A percentile compares a stretch with the other conserved stretches of the same genome.
phyloP scores from a whole-genome alignment of 75 land plant species.

The Sequoiadendron giganteum region DNA sequence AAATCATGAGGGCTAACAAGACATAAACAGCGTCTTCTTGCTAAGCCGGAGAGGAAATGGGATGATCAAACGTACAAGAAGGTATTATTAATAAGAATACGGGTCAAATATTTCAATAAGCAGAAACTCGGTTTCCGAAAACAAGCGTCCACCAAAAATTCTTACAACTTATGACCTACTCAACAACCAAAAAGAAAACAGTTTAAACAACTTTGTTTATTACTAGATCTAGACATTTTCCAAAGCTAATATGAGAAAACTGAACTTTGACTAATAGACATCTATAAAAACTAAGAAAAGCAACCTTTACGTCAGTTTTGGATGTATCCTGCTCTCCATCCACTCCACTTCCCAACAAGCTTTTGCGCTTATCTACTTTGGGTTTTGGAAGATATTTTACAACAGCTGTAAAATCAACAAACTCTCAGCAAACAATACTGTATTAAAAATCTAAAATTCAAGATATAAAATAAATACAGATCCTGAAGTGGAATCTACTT shows the following conservation, averaged over 20 bases:
- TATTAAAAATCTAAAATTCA: neutral
- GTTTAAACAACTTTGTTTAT: neutral
- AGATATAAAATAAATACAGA: conserved; percentile 11
- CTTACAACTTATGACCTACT: neutral
- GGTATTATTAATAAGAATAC: neutral
- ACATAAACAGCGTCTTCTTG: neutral
- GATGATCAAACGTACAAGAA: neutral
- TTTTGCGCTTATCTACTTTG: conserved; percentile 74
- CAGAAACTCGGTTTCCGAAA: neutral
- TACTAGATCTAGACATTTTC: neutral
- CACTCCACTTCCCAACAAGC: conserved; percentile 47
- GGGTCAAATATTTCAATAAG: too few species aligned
- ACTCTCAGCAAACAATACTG: neutral
- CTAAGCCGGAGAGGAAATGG: neutral
- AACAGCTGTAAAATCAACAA: conserved; percentile 51
- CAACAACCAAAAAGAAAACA: neutral
- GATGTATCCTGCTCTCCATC: conserved; percentile 29
- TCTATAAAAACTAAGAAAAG: neutral
- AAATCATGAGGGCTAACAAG: neutral
- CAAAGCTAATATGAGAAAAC: neutral
- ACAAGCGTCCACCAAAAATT: neutral
- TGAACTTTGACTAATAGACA: neutral
- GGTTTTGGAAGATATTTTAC: conserved; percentile 83
- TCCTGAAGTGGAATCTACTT: neutral
- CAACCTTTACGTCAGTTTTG: conserved; percentile 29